Evolutionary conservation across 2,329 filamentous ascomycete genomes (phyloP).

Genomic region (Trichoderma pleuroti): DNA sequence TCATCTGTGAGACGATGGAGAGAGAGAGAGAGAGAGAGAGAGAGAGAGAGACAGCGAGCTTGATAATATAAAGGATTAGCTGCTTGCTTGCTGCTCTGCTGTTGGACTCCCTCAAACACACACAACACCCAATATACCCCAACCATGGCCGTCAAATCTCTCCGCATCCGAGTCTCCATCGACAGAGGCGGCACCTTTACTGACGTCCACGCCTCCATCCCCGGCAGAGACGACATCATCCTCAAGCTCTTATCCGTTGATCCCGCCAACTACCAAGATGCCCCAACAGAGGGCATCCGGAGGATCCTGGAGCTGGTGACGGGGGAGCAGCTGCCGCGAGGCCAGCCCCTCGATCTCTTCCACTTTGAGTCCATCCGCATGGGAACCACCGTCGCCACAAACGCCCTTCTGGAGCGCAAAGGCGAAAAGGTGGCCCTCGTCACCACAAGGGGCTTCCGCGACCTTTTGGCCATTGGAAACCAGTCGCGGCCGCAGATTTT

Average conservation of each 20-base stretch:
- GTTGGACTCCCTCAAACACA: background rate
- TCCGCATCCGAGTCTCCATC: slow-evolving; percentile 33
- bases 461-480: slow-evolving; percentile 69
- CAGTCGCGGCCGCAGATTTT: slow-evolving; percentile 72
- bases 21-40: background rate
- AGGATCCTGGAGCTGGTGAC: slow-evolving; percentile 37
- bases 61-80: background rate
- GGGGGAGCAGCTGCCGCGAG: slow-evolving; percentile 32
- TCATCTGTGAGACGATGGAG: no score
- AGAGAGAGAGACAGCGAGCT: no score
- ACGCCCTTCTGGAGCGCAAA: slow-evolving; percentile 71
- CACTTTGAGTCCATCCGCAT: slow-evolving; percentile 65
- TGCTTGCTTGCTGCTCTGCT: background rate
- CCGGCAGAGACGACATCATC: slow-evolving; percentile 62
- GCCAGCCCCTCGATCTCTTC: slow-evolving; percentile 33
- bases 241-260: slow-evolving; percentile 72
- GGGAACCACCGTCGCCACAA: slow-evolving; percentile 78
- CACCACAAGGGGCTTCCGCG: slow-evolving; percentile 69
- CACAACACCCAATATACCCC: slow-evolving; percentile 1
- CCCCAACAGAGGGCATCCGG: slow-evolving; percentile 69
- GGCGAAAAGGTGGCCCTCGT: slow-evolving; percentile 68
- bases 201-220: slow-evolving; percentile 65
- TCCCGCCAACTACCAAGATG: slow-evolving; percentile 68
- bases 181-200: slow-evolving; percentile 57
- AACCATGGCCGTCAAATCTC: slow-evolving; percentile 25